Evolutionary conservation across 2,329 filamentous ascomycete genomes (phyloP).

Genomic region (Aureobasidium vineae): DNA sequence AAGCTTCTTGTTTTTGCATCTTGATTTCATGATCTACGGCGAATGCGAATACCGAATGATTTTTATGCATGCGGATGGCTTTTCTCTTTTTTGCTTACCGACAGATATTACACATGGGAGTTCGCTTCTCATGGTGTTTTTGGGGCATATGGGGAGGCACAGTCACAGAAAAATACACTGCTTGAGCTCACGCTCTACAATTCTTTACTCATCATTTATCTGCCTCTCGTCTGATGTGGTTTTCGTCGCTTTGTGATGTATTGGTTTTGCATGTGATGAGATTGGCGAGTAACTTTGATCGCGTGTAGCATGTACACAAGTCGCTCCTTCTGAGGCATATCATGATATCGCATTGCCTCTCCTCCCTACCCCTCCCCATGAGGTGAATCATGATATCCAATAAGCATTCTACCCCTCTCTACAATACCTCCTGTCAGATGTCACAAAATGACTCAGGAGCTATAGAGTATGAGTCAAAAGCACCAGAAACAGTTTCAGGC

Average conservation of each 20-base stretch:
- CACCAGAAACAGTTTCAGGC: neutral
- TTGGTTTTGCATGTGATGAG: neutral
- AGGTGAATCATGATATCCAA: too few relatives aligned
- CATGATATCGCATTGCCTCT: too few relatives aligned
- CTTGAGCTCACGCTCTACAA: slow-evolving; percentile 5
- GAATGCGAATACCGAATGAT: neutral
- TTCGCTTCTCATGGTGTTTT: neutral
- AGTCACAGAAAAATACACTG: neutral
- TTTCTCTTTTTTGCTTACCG: neutral
- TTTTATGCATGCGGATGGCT: slow-evolving; percentile 1
- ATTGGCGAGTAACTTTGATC: neutral
- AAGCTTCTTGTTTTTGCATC: slow-evolving; percentile 1
- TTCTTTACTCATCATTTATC: neutral
- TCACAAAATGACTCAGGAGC: neutral
- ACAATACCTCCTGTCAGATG: too few relatives aligned
- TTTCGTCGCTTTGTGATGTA: neutral
- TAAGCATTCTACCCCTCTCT: too few relatives aligned
- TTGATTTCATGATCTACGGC: slow-evolving; percentile 8
- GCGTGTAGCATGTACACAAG: neutral
- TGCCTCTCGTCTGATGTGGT: neutral
- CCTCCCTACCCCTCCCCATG: neutral
- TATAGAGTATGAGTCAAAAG: neutral
- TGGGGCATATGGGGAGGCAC: neutral
- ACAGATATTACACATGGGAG: neutral
- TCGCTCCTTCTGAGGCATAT: neutral